Evolutionary conservation across 139 green algal species (phyloP), one percentile per base, ranked within the genome.

Genomic region (Pycnococcus provasolii): DNA sequence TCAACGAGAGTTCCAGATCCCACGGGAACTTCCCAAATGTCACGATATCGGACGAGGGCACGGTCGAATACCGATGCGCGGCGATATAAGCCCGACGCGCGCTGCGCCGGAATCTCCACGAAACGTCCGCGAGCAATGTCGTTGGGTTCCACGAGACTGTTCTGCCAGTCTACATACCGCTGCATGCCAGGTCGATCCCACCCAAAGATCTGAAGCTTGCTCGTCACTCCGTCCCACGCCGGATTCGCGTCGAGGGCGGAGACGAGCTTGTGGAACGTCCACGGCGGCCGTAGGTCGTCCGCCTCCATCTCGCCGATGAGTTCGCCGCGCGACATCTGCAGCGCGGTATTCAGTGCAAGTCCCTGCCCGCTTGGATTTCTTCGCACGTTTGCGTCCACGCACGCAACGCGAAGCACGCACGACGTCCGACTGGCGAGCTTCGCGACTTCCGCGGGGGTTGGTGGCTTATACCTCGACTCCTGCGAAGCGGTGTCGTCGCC

Each of bases 251-350:
- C 9, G 48, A 72, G 41, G 8, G 47, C 60, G 6, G 5, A 8
- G 13, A 2, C 9, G 3, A 74, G 60, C 50, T 15, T 58, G 40
- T 40, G 51, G 52, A 69, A 74, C 42, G 51, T 45, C 4, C 45
- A 6, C 11, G 51, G 68, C 52, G 68, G 68, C 43, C 68, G 52
- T 1, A 74, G 39, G 39, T 74, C 68, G 50, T 74, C 68, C 1
- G 39, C 41, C 47, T 74, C 68, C 68, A 74, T 74, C 60, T 69
- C 68, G 3, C 60, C 68, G 2, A 74, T 52, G 52, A 66, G 63
- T 3, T 45, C 48, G 15, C 50, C 60, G 1, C 42, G 13, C 3
- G 60, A 42, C 9, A 37, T 6, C 3, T 6, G 15, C 13, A 64
- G 57, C 26, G 45, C 58, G 15, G 42, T 3, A 43, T 74, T 74